Base-by-base conservation (phyloP, 176 grass and related monocot genomes). In the Poa annua region DNA sequence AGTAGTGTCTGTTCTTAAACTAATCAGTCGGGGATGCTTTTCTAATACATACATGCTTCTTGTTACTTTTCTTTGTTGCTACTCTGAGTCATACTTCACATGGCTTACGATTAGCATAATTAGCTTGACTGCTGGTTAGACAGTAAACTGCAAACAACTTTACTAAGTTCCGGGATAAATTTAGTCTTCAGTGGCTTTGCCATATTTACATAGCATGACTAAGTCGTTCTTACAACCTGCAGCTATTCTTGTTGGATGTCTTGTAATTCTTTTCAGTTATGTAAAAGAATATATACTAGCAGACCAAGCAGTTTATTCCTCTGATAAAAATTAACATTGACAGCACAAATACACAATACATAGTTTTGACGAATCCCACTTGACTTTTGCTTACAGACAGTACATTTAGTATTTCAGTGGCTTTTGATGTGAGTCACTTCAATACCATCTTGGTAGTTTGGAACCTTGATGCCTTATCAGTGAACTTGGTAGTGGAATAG, bases 381-480 rank as follows among this genome's bases (percentile, higher is more conserved):
- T 78, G 19, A 63, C 14, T 78, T 54, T 77, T 73, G 34, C 36
- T 81, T 45, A 45, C 22, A 20, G 32, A 16, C 11, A 17, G 14
- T 74, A 72, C 72, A 89, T 56, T 50, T 34, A 17, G 61, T 64
- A 64, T 64, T 64, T 64, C 61, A 72, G 17, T 59, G 26, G 11
- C 78, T 64, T 83, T 32, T 67, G 35, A 80, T 0, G 3, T 20
- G 0, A 36, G 25, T 86, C 82, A 86, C 49, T 83, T 85, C 35
- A 84, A 47, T 82, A 86, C 80, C 12, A 52, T 48, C 83, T 94
- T 94, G 11, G 78, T 86, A 66, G 14, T 74, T 68, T 86, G 88
- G 83, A 91, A 94, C 83, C 92, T 86, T 48, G 88, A 85, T 65
- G 56, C 75, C 54, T 94, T 91, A 68, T 94, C 88, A n/a, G 32